Evolutionary conservation across 208 protist species (phyloP).

Genomic region (Leishmania tarentolae): DNA sequence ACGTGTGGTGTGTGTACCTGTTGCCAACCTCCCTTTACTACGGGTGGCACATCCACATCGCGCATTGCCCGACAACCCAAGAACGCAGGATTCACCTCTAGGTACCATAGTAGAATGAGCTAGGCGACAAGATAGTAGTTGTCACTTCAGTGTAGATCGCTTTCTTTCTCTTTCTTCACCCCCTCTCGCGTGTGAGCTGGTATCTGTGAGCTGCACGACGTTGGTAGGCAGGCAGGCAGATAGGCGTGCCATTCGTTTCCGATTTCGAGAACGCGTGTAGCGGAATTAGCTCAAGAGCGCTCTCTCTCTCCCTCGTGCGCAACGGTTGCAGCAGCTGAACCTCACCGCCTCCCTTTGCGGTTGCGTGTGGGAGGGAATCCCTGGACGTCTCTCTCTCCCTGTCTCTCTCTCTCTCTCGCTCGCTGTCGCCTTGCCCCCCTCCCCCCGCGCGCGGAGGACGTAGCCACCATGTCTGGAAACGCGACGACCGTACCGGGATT

Average conservation of each 20-base stretch:
- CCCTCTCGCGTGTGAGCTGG: background rate
- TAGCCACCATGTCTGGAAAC: conserved; percentile 41
- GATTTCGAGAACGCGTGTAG: background rate
- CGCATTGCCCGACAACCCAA: background rate
- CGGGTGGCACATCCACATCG: background rate
- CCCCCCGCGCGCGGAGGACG: background rate
- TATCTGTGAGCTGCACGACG: background rate
- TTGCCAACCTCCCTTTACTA: background rate
- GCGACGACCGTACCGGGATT: conserved; percentile 64
- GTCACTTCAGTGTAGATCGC: background rate
- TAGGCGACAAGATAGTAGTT: background rate
- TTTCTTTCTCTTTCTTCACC: background rate
- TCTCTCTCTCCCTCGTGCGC: background rate
- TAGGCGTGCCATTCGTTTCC: background rate
- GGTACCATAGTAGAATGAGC: background rate
- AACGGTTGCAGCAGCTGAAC: background rate
- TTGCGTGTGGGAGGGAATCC: background rate
- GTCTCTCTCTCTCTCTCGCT: background rate
- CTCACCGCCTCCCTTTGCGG: too few species aligned
- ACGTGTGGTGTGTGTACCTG: background rate
- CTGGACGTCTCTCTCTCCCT: background rate
- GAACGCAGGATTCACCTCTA: background rate
- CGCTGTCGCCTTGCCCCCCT: background rate
- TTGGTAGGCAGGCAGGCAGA: background rate
- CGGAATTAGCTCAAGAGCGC: background rate